phyloP scores from a whole-genome alignment of 1,284 basidiomycete species.

The Singerocomus inundabilis region DNA sequence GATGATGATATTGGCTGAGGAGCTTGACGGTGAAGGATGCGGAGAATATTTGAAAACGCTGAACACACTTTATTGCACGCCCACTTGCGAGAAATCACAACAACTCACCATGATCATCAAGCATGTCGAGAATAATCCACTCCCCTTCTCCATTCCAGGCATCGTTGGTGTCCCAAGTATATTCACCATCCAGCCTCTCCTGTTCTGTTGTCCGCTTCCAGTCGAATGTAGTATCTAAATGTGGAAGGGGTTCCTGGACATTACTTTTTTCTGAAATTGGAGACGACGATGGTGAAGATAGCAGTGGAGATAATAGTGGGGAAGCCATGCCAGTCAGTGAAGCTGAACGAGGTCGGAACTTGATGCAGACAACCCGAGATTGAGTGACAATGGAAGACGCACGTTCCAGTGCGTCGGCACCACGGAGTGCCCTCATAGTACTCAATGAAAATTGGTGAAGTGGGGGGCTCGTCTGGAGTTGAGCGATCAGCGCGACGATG shows the following conservation, averaged over 20 bases:
- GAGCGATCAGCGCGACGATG: conserved; percentile 1
- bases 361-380: conserved; percentile 48
- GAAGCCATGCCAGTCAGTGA: conserved; percentile 35
- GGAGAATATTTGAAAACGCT: conserved; percentile 57
- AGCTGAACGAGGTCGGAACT: conserved; percentile 36
- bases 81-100: background rate
- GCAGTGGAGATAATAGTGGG: conserved; percentile 16
- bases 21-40: conserved; percentile 58
- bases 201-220: conserved; percentile 4
- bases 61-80: background rate
- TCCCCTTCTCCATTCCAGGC: conserved; percentile 33
- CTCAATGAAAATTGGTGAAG: conserved; percentile 43
- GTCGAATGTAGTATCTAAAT: background rate
- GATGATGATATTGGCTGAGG: conserved; percentile 43
- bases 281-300: conserved; percentile 18
- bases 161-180: conserved; percentile 2
- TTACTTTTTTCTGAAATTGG: conserved; percentile 27
- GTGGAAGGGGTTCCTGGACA: conserved; percentile 3
- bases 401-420: conserved; percentile 44
- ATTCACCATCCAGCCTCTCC: background rate
- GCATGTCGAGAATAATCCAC: conserved; percentile 61
- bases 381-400: conserved; percentile 24
- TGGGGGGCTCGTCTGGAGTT: conserved; percentile 43
- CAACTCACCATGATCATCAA: conserved; percentile 47
- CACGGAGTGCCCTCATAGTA: conserved; percentile 43